phyloP scores from a whole-genome alignment of 768 basidiomycete species.

The Leucocoprinus birnbaumii region DNA sequence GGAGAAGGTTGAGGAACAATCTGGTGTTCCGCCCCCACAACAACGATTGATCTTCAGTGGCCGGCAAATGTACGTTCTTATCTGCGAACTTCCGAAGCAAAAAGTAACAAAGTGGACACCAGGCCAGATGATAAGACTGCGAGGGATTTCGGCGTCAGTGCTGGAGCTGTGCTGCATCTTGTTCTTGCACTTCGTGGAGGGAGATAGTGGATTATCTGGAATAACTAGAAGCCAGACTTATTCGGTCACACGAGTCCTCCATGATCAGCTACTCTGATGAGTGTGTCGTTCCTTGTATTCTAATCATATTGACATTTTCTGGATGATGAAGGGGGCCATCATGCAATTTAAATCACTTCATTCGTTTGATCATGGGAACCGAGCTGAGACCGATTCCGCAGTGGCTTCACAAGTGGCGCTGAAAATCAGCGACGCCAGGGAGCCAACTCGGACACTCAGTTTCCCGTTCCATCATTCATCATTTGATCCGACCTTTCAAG shows the following conservation, averaged over 20 bases:
- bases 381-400: too few relatives aligned
- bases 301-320: constrained; percentile 3
- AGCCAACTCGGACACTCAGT: too few relatives aligned
- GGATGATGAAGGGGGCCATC: neutral
- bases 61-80: constrained; percentile 77
- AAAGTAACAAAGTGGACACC: constrained; percentile 1
- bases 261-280: constrained; percentile 9
- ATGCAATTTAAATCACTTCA: neutral
- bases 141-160: constrained; percentile 75
- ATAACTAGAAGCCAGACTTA: neutral
- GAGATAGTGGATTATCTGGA: constrained; percentile 23
- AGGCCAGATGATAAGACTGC: constrained; percentile 94
- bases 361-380: too few relatives aligned
- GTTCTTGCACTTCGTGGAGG: constrained; percentile 96
- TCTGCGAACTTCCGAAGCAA: neutral
- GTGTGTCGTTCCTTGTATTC: constrained; percentile 1
- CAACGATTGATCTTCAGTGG: constrained; percentile 93
- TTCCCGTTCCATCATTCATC: too few relatives aligned
- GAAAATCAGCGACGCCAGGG: too few relatives aligned
- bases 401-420: too few relatives aligned
- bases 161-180: constrained; percentile 89
- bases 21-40: constrained; percentile 94
- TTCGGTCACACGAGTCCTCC: neutral
- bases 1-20: constrained; percentile 98
- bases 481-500: too few relatives aligned